phyloP scores from a whole-genome alignment of 2,329 filamentous ascomycete species.

The Emydomyces testavorans region DNA sequence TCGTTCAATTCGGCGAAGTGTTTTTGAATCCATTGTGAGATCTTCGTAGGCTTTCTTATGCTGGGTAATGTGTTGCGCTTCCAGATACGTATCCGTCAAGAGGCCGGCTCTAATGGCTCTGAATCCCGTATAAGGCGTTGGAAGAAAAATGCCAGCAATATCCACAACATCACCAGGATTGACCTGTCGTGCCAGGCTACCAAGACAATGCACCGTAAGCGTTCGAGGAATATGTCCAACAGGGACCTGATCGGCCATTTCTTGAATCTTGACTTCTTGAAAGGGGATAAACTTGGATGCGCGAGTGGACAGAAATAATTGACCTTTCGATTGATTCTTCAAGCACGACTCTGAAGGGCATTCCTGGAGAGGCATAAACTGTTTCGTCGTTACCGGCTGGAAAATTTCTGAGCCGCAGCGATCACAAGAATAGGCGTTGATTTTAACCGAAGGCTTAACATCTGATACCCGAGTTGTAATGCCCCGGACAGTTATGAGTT shows the following conservation, averaged over 20 bases:
- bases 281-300: slow-evolving; percentile 96
- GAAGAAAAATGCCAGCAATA: slow-evolving; percentile 87
- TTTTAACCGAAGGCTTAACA: slow-evolving; percentile 93
- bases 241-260: slow-evolving; percentile 97
- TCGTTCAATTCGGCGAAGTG: slow-evolving; percentile 73
- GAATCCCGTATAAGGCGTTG: slow-evolving; percentile 97
- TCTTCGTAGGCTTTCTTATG: slow-evolving; percentile 98
- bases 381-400: slow-evolving; percentile 83
- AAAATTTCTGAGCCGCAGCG: slow-evolving; percentile 95
- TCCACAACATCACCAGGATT: slow-evolving; percentile 93
- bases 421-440: slow-evolving; percentile 96
- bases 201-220: slow-evolving; percentile 79
- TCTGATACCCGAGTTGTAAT: slow-evolving; percentile 94
- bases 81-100: slow-evolving; percentile 92
- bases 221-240: slow-evolving; percentile 94
- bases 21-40: slow-evolving; percentile 67
- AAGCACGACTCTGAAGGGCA: slow-evolving; percentile 87
- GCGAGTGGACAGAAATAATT: slow-evolving; percentile 86
- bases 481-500: slow-evolving; percentile 84
- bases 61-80: slow-evolving; percentile 84
- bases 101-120: slow-evolving; percentile 90
- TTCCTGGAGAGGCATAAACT: slow-evolving; percentile 73
- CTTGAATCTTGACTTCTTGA: slow-evolving; percentile 96
- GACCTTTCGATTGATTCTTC: slow-evolving; percentile 80
- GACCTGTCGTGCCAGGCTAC: slow-evolving; percentile 70